Conservation (phyloP, 2,329 filamentous ascomycete species). For the Fusarium napiforme region DNA sequence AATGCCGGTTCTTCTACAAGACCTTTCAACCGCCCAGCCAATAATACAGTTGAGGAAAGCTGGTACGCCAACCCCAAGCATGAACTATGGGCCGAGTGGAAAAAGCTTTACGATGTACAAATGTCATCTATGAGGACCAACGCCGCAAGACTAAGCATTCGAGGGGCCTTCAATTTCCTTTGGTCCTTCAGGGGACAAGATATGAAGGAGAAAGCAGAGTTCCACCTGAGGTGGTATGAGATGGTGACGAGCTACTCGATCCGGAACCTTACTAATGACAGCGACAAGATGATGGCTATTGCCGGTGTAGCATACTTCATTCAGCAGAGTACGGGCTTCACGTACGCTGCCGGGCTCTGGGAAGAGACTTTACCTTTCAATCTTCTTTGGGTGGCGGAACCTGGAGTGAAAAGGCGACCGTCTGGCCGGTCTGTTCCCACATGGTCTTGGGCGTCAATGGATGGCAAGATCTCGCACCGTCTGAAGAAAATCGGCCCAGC, state of each 20-base stretch:
- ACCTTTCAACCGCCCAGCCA: accelerated
- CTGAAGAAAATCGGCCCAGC: accelerated
- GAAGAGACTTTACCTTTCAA: accelerated
- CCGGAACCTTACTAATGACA: neutral
- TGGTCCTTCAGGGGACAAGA: neutral
- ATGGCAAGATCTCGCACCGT: neutral
- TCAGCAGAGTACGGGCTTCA: accelerated
- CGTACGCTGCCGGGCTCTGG: neutral
- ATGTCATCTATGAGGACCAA: neutral
- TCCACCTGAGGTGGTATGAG: neutral
- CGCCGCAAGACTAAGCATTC: accelerated
- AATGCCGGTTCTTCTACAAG: neutral
- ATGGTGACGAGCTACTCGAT: neutral
- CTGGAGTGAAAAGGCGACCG: neutral
- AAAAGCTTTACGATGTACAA: accelerated
- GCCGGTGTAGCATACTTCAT: neutral
- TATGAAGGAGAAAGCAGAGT: neutral
- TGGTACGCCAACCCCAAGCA: neutral
- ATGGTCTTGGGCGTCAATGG: neutral
- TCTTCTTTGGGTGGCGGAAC: neutral
- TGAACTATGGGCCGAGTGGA: accelerated
- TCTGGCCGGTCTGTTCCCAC: neutral
- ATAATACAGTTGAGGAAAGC: accelerated
- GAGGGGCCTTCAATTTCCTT: neutral
- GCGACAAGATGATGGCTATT: neutral